These are phyloP conservation scores for Xerocomus subilludens DNA, from an alignment of 1,284 basidiomycete species.

Conservation along the genomic window DNA sequence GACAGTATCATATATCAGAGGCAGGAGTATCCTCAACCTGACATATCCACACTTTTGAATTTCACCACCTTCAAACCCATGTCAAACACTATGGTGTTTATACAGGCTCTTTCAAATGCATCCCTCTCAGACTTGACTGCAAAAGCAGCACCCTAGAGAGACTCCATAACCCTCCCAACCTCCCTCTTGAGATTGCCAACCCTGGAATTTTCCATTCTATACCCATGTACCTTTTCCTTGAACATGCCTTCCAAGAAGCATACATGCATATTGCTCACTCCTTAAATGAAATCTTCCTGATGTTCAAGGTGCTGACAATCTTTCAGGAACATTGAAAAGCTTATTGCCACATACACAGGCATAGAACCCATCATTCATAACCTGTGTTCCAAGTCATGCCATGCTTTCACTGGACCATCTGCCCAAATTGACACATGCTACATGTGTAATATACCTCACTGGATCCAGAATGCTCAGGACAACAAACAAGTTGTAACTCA, in stretches of 20 bases:
- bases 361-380: neutral
- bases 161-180: neutral
- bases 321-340: constrained; percentile 18
- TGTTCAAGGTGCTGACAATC: neutral
- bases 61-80: no score
- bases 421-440: neutral
- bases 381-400: constrained; percentile 28
- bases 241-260: constrained; percentile 13
- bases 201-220: constrained; percentile 9
- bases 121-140: no score
- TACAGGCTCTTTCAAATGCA: no score
- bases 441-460: no score
- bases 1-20: no score
- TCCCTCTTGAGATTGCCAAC: constrained; percentile 7
- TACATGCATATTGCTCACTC: constrained; percentile 12
- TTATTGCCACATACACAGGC: neutral
- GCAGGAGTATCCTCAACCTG: no score
- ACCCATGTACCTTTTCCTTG: constrained; percentile 19
- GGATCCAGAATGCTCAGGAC: no score
- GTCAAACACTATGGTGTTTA: no score
- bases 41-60: no score
- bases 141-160: no score
- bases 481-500: neutral
- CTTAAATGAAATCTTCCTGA: constrained; percentile 5
- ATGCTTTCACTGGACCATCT: constrained; percentile 13